A percentile compares a stretch with the other conserved stretches of the same genome.
phyloP scores from a whole-genome alignment of 2,329 filamentous ascomycete genomes.

The Blastomyces parvus region DNA sequence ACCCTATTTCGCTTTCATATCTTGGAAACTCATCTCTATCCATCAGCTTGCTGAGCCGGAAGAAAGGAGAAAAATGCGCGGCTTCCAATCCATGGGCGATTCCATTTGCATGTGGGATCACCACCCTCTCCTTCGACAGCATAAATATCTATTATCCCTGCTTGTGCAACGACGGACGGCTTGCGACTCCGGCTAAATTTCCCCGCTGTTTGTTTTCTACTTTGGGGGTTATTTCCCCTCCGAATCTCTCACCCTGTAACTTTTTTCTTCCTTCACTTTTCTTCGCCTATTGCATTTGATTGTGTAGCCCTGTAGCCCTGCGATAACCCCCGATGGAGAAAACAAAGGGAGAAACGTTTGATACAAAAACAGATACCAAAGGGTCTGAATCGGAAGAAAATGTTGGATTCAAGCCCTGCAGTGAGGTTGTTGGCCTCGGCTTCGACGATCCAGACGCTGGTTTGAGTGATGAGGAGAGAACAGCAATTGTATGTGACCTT shows the following conservation, averaged over 20 bases:
- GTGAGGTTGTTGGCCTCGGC: neutral
- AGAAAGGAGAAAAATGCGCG: neutral
- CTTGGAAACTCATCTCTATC: too few relatives aligned
- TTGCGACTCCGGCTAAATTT: neutral
- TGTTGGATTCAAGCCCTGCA: neutral
- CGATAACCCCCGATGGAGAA: neutral
- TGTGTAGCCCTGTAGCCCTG: neutral
- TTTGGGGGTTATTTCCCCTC: neutral
- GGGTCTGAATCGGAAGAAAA: neutral
- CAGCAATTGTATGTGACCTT: slow-evolving; percentile 46
- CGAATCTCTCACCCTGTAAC: neutral
- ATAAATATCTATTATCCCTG: neutral
- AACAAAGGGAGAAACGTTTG: neutral
- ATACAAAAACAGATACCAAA: neutral
- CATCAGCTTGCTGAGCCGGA: neutral
- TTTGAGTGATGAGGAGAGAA: slow-evolving; percentile 53
- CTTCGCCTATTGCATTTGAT: neutral
- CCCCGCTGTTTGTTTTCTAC: neutral
- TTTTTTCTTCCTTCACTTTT: neutral
- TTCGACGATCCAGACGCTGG: slow-evolving; percentile 52
- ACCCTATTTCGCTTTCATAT: too few relatives aligned
- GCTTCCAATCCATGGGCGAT: neutral
- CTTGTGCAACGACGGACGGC: neutral
- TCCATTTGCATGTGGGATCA: too few relatives aligned
- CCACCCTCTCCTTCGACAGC: neutral